Conservation (phyloP, 208 protist genomes). For the Wallacemonas sp. region DNA sequence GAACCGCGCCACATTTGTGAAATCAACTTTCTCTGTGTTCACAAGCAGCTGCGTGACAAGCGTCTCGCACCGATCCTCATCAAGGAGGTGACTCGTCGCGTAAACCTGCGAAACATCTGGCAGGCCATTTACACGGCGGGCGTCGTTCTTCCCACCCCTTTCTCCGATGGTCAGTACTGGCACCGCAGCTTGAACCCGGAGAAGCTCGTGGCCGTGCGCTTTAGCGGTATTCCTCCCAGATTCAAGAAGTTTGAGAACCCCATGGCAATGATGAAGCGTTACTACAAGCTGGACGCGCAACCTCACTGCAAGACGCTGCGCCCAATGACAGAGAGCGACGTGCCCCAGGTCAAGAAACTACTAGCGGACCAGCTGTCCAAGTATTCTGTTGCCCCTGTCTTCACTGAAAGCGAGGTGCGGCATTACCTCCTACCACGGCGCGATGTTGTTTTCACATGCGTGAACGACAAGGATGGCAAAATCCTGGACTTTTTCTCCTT, state of each 20-base stretch:
- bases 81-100: conserved; percentile 98
- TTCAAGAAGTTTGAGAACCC: conserved; percentile 84
- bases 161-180: conserved; percentile 93
- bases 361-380: conserved; percentile 79
- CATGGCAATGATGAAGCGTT: conserved; percentile 74
- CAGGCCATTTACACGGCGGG: conserved; percentile 99
- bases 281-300: conserved; percentile 60
- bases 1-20: conserved; percentile 92
- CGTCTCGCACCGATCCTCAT: conserved; percentile 98
- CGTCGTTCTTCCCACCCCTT: conserved; percentile 95
- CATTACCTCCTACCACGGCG: conserved; percentile 96
- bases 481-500: conserved; percentile 98
- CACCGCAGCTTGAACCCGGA: conserved; percentile 98
- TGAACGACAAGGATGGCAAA: conserved; percentile 79
- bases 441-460: conserved; percentile 95
- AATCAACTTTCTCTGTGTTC: conserved; percentile 99
- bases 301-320: conserved; percentile 63
- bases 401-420: conserved; percentile 92
- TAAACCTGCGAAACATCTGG: conserved; percentile 95
- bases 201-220: conserved; percentile 94
- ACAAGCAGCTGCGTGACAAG: conserved; percentile 97
- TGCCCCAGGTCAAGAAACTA: conserved; percentile 63
- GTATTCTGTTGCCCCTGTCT: conserved; percentile 86
- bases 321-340: conserved; percentile 78
- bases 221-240: conserved; percentile 55